These are phyloP conservation scores for Termitomyces sp. DNA, from an alignment of 768 basidiomycete species.

Conservation along the genomic window DNA sequence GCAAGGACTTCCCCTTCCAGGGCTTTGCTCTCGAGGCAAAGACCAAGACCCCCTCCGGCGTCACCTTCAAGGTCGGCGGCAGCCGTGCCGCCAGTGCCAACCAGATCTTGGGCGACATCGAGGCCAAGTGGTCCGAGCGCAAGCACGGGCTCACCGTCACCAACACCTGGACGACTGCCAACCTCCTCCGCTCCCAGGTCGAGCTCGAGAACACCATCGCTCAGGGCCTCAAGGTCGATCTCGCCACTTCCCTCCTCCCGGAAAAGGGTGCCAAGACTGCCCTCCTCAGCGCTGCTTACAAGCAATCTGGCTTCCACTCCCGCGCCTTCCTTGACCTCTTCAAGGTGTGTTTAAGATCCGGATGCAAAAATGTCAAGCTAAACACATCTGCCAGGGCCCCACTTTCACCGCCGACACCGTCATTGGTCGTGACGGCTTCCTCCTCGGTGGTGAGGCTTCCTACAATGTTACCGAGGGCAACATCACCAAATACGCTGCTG, in stretches of 20 bases:
- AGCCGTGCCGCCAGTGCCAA: constrained; percentile 66
- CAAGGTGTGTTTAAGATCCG: constrained; percentile 56
- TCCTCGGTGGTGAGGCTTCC: constrained; percentile 90
- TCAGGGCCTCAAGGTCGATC: constrained; percentile 94
- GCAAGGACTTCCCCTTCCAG: constrained; percentile 86
- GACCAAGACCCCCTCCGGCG: constrained; percentile 83
- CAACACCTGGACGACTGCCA: constrained; percentile 92
- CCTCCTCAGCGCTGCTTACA: constrained; percentile 80
- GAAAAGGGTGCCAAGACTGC: constrained; percentile 86
- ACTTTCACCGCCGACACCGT: constrained; percentile 97
- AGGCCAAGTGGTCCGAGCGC: constrained; percentile 90
- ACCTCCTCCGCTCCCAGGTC: constrained; percentile 84
- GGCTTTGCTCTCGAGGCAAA: constrained; percentile 76
- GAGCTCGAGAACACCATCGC: constrained; percentile 98
- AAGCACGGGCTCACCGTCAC: constrained; percentile 93
- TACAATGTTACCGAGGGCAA: constrained; percentile 96
- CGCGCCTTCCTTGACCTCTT: constrained; percentile 88
- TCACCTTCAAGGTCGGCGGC: constrained; percentile 92
- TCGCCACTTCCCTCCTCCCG: constrained; percentile 76
- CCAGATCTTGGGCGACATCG: constrained; percentile 83
- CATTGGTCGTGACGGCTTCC: constrained; percentile 94
- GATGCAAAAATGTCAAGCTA: neutral
- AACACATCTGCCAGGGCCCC: constrained; percentile 59
- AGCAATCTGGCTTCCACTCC: constrained; percentile 93
- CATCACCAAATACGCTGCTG: constrained; percentile 87